A percentile compares a stretch with the other conserved stretches of the same genome.
Conservation (phyloP, 2,329 filamentous ascomycete species). For the Emmonsiellopsis sp. region DNA sequence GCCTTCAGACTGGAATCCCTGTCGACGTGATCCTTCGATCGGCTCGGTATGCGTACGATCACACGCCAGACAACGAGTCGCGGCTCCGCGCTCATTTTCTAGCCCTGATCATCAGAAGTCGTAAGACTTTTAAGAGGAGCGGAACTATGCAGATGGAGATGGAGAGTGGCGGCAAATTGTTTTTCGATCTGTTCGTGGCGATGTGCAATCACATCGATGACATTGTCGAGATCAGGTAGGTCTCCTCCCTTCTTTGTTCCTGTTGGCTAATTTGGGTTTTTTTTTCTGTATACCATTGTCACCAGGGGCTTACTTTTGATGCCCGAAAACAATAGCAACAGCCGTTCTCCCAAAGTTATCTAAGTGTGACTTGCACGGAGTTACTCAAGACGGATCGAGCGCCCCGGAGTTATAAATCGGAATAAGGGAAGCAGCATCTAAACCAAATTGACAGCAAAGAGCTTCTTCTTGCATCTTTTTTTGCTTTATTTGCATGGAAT, state of each 20-base stretch:
- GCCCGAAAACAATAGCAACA: conserved; percentile 32
- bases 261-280: conserved; percentile 9
- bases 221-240: conserved; percentile 75
- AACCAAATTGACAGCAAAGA: conserved; percentile 27
- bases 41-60: conserved; percentile 88
- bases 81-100: conserved; percentile 93
- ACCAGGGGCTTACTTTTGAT: conserved; percentile 14
- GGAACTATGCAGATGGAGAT: conserved; percentile 99
- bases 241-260: conserved; percentile 22
- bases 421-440: conserved; percentile 15
- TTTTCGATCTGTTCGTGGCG: conserved; percentile 96
- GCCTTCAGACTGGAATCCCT: conserved; percentile 84
- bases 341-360: conserved; percentile 46
- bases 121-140: conserved; percentile 95
- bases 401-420: conserved; percentile 25
- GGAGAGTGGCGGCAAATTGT: conserved; percentile 88
- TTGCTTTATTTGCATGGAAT: conserved; percentile 11
- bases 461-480: conserved; percentile 11
- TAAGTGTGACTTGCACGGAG: conserved; percentile 28
- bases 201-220: conserved; percentile 98
- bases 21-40: conserved; percentile 85
- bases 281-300: conserved; percentile 6
- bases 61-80: conserved; percentile 89
- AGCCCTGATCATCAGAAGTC: conserved; percentile 92
- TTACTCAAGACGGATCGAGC: conserved; percentile 24